Percentiles rank a stretch among this genome's conserved stretches.
Conservation (phyloP, 495 filamentous ascomycete species). For the Penicillium egyptiacum region DNA sequence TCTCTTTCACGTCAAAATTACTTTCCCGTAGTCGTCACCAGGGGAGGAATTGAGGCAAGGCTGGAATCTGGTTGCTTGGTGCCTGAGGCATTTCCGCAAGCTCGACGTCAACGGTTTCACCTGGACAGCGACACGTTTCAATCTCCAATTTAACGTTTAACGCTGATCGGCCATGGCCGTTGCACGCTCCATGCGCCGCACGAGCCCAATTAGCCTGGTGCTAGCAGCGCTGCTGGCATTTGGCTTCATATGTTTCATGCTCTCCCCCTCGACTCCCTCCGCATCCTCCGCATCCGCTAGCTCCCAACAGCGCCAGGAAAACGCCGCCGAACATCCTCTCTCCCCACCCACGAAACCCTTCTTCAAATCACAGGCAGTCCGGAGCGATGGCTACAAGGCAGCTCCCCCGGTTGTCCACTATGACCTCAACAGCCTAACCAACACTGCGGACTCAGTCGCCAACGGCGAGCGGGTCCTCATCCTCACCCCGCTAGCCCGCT, state of each 20-base stretch:
- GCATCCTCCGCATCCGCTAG: slow-evolving; percentile 36
- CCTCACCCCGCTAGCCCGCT: slow-evolving; percentile 87
- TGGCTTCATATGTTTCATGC: slow-evolving; percentile 66
- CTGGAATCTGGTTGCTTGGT: background rate
- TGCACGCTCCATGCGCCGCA: slow-evolving; percentile 61
- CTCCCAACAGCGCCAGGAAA: slow-evolving; percentile 51
- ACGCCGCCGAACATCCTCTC: slow-evolving; percentile 68
- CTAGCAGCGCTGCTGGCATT: slow-evolving; percentile 60
- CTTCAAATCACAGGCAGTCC: slow-evolving; percentile 58
- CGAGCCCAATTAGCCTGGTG: slow-evolving; percentile 65
- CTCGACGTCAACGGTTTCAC: background rate
- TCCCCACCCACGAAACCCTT: slow-evolving; percentile 86
- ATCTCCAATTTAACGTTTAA: background rate
- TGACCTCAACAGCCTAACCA: slow-evolving; percentile 89
- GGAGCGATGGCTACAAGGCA: slow-evolving; percentile 54
- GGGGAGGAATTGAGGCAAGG: slow-evolving; percentile 2
- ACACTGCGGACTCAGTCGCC: slow-evolving; percentile 65
- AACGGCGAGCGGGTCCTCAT: slow-evolving; percentile 87
- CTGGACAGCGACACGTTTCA: slow-evolving; percentile 3
- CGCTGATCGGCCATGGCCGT: slow-evolving; percentile 46
- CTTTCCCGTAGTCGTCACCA: background rate
- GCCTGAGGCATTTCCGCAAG: slow-evolving; percentile 22
- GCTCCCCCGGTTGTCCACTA: slow-evolving; percentile 93
- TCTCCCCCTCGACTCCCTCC: slow-evolving; percentile 48
- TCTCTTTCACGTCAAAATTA: background rate